Percentiles rank a stretch among this genome's conserved stretches.
Conservation (phyloP, 805 yeast species). For the Myxozyma lipomycoides region DNA sequence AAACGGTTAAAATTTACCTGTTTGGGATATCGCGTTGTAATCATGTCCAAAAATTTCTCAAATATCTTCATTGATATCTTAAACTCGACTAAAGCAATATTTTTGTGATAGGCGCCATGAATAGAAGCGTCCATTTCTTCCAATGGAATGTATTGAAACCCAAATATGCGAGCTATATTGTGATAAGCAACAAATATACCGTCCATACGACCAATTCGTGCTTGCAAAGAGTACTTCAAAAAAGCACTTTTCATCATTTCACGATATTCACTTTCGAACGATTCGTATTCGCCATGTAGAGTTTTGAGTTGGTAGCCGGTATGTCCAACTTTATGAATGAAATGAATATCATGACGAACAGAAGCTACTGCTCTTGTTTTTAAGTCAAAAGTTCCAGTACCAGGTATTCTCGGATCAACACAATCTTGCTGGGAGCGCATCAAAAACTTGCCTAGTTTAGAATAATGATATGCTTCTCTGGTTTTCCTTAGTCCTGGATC, state of each 20-base stretch:
- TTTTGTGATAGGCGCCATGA: slow-evolving; percentile 43
- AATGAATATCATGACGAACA: slow-evolving; percentile 69
- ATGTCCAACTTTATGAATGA: slow-evolving; percentile 53
- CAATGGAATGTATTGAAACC: slow-evolving; percentile 83
- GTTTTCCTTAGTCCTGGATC: slow-evolving; percentile 17
- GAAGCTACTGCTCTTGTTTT: slow-evolving; percentile 90
- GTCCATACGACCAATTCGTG: slow-evolving; percentile 93
- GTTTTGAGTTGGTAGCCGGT: slow-evolving; percentile 65
- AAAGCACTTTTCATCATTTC: slow-evolving; percentile 74
- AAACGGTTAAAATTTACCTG: no score
- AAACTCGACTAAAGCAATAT: slow-evolving; percentile 69
- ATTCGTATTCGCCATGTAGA: slow-evolving; percentile 62
- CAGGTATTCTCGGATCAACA: slow-evolving; percentile 69
- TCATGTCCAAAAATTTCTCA: slow-evolving; percentile 43
- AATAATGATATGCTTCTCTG: slow-evolving; percentile 61
- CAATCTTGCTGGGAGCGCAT: slow-evolving; percentile 93
- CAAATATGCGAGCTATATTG: slow-evolving; percentile 73
- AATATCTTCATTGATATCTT: slow-evolving; percentile 54
- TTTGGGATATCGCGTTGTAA: slow-evolving; percentile 37
- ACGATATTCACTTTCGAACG: slow-evolving; percentile 73
- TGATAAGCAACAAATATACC: slow-evolving; percentile 93
- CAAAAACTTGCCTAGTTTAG: slow-evolving; percentile 61
- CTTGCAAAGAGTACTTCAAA: slow-evolving; percentile 84
- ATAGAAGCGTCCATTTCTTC: slow-evolving; percentile 61
- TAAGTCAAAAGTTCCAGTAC: slow-evolving; percentile 86